Conservation (phyloP, 2,329 filamentous ascomycete species). For the Beauveria caledonica region DNA sequence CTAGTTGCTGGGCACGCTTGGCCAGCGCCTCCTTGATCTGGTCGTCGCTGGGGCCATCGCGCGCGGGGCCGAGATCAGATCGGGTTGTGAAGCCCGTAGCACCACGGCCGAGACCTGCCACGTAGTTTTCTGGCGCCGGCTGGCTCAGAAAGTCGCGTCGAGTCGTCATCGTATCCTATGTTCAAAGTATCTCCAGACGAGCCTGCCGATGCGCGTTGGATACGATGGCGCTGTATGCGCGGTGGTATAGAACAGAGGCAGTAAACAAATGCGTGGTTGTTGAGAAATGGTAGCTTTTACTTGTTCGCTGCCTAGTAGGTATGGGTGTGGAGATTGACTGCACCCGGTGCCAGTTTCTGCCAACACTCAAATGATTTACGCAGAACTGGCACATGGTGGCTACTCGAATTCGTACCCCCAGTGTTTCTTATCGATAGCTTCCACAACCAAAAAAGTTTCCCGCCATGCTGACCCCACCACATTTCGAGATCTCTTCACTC, state of each 20-base stretch:
- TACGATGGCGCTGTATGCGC: neutral
- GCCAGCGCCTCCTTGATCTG: slow-evolving; percentile 97
- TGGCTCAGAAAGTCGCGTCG: slow-evolving; percentile 85
- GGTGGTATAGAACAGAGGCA: neutral
- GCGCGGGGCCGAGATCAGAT: slow-evolving; percentile 88
- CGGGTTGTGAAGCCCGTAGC: slow-evolving; percentile 97
- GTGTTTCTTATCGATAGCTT: slow-evolving; percentile 18
- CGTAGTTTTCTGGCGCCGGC: slow-evolving; percentile 77
- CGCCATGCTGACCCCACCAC: slow-evolving; percentile 7
- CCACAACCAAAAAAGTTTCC: slow-evolving; percentile 19
- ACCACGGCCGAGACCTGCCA: slow-evolving; percentile 93
- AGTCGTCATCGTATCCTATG: slow-evolving; percentile 36
- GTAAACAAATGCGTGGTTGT: neutral
- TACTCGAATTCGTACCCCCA: neutral
- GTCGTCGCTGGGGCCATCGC: slow-evolving; percentile 92
- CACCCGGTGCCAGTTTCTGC: neutral
- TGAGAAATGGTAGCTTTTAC: neutral
- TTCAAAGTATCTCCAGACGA: neutral
- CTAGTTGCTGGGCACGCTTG: slow-evolving; percentile 82
- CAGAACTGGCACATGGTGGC: neutral
- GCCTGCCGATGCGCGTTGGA: neutral
- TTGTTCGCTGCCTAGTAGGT: neutral
- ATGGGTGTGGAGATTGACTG: neutral
- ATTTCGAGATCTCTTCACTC: slow-evolving; percentile 6
- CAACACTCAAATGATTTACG: too few species aligned